Evolutionary conservation across 2,329 filamentous ascomycete genomes (phyloP).

Genomic region (Sporothrix inflata): DNA sequence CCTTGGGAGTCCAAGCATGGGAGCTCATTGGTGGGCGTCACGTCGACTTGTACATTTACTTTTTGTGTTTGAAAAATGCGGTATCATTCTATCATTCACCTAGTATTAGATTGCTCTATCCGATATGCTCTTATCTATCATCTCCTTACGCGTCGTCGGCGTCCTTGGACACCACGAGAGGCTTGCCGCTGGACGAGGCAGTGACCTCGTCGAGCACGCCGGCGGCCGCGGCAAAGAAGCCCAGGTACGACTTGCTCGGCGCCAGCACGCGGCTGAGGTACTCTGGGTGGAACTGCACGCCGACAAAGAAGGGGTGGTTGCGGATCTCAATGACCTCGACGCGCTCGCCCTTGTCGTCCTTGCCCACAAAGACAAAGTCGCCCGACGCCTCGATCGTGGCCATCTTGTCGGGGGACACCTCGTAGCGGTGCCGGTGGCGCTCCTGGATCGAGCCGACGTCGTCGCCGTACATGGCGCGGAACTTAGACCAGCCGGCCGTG

Average conservation of each 20-base stretch:
- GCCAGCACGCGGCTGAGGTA: constrained; percentile 76
- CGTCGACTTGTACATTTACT: too few relatives aligned
- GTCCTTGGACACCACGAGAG: constrained; percentile 12
- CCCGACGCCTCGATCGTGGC: constrained; percentile 64
- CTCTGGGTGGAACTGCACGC: constrained; percentile 88
- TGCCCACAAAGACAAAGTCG: constrained; percentile 69
- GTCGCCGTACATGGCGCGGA: constrained; percentile 68
- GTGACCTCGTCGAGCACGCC: constrained; percentile 61
- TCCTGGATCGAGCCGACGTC: constrained; percentile 57
- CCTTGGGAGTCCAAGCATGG: background rate
- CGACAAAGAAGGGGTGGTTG: constrained; percentile 73
- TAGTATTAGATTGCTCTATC: too few relatives aligned
- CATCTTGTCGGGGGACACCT: constrained; percentile 75
- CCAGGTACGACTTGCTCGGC: constrained; percentile 76
- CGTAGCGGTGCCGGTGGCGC: constrained; percentile 78
- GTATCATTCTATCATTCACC: background rate
- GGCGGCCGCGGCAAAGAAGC: constrained; percentile 78
- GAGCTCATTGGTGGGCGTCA: background rate
- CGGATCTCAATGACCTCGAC: constrained; percentile 79
- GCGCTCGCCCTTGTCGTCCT: constrained; percentile 71
- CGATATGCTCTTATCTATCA: background rate
- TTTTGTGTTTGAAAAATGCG: background rate
- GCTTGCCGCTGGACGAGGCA: constrained; percentile 36
- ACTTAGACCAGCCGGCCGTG: constrained; percentile 68
- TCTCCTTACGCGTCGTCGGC: background rate